These are phyloP conservation scores for Plasmodium vivax DNA, from an alignment of 169 alveolate species.

Conservation along the genomic window DNA sequence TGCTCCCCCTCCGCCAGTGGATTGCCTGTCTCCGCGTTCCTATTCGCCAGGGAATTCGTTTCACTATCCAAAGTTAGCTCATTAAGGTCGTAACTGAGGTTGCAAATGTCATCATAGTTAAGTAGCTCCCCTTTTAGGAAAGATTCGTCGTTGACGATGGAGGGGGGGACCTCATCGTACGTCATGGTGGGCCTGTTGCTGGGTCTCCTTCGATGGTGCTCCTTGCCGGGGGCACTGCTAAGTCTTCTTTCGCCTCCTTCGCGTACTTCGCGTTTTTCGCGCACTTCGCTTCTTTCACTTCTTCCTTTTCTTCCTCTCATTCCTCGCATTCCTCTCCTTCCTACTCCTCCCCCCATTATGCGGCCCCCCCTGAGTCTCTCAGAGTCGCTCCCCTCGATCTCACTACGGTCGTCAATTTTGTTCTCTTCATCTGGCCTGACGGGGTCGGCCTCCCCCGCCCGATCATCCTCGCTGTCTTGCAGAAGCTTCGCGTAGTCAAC, in stretches of 20 bases:
- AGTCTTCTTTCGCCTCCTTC: background rate
- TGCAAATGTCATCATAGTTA: constrained; percentile 33
- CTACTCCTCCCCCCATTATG: background rate
- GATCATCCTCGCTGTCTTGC: background rate
- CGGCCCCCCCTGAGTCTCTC: background rate
- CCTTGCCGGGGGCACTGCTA: background rate
- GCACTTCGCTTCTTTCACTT: too few relatives aligned
- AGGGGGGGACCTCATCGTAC: background rate
- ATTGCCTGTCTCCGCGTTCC: background rate
- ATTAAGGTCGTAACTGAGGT: constrained; percentile 18
- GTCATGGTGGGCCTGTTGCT: background rate
- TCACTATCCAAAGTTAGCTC: constrained; percentile 25
- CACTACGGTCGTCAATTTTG: background rate
- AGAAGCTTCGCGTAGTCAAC: constrained; percentile 27
- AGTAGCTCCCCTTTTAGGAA: constrained; percentile 34
- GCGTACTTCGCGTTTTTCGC: too few relatives aligned
- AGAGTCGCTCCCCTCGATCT: background rate
- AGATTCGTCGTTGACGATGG: constrained; percentile 10
- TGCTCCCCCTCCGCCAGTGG: background rate
- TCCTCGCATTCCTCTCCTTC: background rate
- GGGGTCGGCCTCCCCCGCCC: background rate
- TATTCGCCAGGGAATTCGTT: background rate
- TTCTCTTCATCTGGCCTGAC: background rate
- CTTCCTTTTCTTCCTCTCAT: too few relatives aligned
- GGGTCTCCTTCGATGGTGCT: background rate